Evolutionary conservation across 352 stramenopile genomes (phyloP), one percentile per base, ranked within the genome.

Genomic region (Halophytophthora polymorphica): DNA sequence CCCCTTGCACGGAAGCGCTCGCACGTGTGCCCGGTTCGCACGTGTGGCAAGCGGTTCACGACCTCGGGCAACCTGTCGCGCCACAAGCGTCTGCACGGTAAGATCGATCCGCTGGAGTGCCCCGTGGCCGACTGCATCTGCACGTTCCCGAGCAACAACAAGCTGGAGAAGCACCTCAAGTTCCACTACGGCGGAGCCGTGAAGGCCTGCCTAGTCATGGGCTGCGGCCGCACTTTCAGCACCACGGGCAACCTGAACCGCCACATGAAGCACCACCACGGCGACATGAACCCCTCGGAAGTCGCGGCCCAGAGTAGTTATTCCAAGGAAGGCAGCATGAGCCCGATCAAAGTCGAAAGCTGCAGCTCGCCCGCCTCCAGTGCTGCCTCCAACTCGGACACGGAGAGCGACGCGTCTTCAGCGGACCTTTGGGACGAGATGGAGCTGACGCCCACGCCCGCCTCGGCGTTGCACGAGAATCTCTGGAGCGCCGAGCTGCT

Each of bases 1-100:
- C 56, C 38, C 11, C 47, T 61, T 19, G 54, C 63, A 31, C 40
- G 51, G 12, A 70, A 76, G 37, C 55, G 54, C 25, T 45, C 45
- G n/a, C 64, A 83, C 36, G 56, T 74, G 21, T 83, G 73, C 50
- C 53, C 48, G 13, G 60, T 72, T 29, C 39, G 19, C n/a, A 56
- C 59, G 7, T 83, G 69, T 21, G 56, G 69, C 45, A 83, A 80
- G 48, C 60, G 42, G 22, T 83, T 83, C 52, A 80, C 64, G 45
- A 83, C 72, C 23, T 70, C 66, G 17, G 72, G 72, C 33, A 83
- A 80, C 48, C 51, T 80, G 15, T 73, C 69, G 11, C 72, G 69
- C 14, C 72, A 80, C 41, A 76, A 73, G 39, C 58, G 63, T 6
- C 47, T 73, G 33, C 69, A 79, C 56, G 62, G 62, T 21, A 67